Conservation (phyloP, 1,139 yeast genomes). For the Eremothecium gossypii region DNA sequence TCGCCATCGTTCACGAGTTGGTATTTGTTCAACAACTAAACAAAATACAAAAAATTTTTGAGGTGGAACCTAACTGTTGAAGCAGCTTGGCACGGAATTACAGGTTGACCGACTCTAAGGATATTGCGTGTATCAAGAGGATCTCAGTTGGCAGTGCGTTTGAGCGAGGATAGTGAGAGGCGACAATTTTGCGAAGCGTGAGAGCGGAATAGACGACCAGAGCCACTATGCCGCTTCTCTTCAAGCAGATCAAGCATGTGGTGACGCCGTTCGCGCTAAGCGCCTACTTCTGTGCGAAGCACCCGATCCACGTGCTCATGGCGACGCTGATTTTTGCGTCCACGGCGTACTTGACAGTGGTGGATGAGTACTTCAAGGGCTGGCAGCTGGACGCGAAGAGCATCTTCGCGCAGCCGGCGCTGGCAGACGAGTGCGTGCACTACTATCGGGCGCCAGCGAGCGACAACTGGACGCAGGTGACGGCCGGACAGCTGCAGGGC, state of each 20-base stretch:
- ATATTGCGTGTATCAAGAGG: too few species aligned
- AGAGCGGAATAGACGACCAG: too few species aligned
- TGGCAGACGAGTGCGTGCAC: constrained; percentile 24
- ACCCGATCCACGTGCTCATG: constrained; percentile 85
- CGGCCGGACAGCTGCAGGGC: constrained; percentile 15
- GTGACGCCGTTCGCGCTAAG: constrained; percentile 36
- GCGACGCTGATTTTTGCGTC: constrained; percentile 69
- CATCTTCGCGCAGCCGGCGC: constrained; percentile 14
- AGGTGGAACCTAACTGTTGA: too few species aligned
- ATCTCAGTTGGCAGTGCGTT: not conserved
- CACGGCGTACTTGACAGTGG: constrained; percentile 69
- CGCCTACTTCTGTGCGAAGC: constrained; percentile 63
- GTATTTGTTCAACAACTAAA: too few species aligned
- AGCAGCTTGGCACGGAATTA: too few species aligned
- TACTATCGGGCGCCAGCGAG: constrained; percentile 16
- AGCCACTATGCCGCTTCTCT: constrained; percentile 22
- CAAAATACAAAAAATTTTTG: too few species aligned
- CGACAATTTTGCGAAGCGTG: not conserved
- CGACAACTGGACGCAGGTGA: constrained; percentile 17
- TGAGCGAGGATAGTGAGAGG: not conserved
- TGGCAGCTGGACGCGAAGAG: constrained; percentile 22
- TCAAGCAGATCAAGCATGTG: constrained; percentile 19
- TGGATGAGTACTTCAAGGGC: constrained; percentile 57
- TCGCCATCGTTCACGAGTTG: too few species aligned
- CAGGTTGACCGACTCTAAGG: too few species aligned